Percentiles rank a stretch among this genome's conserved stretches.
Evolutionary conservation across 2,329 filamentous ascomycete genomes (phyloP).

Genomic region (Apiospora phragmitis): DNA sequence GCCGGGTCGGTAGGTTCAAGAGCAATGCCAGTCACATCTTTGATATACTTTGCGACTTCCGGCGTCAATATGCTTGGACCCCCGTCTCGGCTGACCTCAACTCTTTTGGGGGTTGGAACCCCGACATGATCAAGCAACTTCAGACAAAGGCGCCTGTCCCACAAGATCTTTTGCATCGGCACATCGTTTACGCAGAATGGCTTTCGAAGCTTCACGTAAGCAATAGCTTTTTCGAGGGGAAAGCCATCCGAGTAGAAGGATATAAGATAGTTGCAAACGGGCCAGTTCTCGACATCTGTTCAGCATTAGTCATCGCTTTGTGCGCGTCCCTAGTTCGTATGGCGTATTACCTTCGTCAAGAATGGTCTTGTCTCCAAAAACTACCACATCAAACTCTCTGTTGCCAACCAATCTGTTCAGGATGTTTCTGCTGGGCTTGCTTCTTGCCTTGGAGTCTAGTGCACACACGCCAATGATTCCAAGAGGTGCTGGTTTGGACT

Average conservation of each 20-base stretch:
- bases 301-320: conserved; percentile 25
- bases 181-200: conserved; percentile 98
- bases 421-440: conserved; percentile 96
- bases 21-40: conserved; percentile 75
- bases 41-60: conserved; percentile 78
- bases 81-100: conserved; percentile 92
- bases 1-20: conserved; percentile 72
- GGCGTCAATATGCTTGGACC: conserved; percentile 77
- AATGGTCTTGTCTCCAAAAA: conserved; percentile 99
- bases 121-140: conserved; percentile 84
- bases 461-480: conserved; percentile 90
- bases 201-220: conserved; percentile 88
- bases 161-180: conserved; percentile 94
- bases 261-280: conserved; percentile 79
- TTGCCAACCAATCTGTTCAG: conserved; percentile 88
- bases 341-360: conserved; percentile 74
- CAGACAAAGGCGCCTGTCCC: conserved; percentile 91
- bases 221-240: conserved; percentile 93
- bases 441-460: conserved; percentile 91
- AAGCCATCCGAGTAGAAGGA: conserved; percentile 99
- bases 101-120: conserved; percentile 82
- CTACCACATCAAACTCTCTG: conserved; percentile 91
- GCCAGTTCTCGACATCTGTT: conserved; percentile 42
- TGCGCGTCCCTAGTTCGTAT: conserved; percentile 22
- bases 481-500: conserved; percentile 59